Evolutionary conservation across 768 basidiomycete species (phyloP), one percentile per base, ranked within the genome.

Genomic region (Strobilomyces echinocephalus): DNA sequence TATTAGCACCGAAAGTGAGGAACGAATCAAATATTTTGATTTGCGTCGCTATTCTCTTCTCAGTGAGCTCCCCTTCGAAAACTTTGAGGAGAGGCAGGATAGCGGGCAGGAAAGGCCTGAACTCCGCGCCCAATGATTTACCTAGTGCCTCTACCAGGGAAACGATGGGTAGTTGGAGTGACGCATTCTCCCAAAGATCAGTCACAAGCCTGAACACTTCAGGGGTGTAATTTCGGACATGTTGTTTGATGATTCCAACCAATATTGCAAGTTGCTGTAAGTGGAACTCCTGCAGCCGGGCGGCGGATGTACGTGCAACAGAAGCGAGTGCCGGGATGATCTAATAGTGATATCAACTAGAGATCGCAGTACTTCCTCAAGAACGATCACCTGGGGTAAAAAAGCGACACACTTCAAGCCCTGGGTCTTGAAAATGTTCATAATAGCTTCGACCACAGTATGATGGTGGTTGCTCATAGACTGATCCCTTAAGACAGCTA

Each of bases 381-480:
- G 30, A 16, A 41, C 24, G 52, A 46, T 57, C 65, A 93, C 92
- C 77, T 97, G 94, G 40, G 95, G 91, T 24, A 99, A 73, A 72
- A 97, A 98, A 2, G 90, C 83, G 18, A 95, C 94, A 68, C 93
- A 97, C 77, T 95, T 94, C 65, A 98, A 73, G 14, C 95, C 94
- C 65, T 98, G 95, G 0, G 94, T 97, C 71, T 95, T 94, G 80
- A 98, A 99, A 56, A 99, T 98, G 43, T 92, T 88, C 92, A 98
- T 97, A 61, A 99, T 88, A 1, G 94, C 94, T 67, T 98, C 94
- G 52, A 98, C 94, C 44, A 95, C 95, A 21, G 85, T 88, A 63
- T 97, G 88, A 62, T 97, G 94, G 61, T 91, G 87, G 52, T 77
- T 84, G 63, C 80, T 88, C 55, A 97, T 77, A 1, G 93, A 85